Evolutionary conservation across 2,329 filamentous ascomycete species (phyloP).

Genomic region (Pestalotiopsis sp.): DNA sequence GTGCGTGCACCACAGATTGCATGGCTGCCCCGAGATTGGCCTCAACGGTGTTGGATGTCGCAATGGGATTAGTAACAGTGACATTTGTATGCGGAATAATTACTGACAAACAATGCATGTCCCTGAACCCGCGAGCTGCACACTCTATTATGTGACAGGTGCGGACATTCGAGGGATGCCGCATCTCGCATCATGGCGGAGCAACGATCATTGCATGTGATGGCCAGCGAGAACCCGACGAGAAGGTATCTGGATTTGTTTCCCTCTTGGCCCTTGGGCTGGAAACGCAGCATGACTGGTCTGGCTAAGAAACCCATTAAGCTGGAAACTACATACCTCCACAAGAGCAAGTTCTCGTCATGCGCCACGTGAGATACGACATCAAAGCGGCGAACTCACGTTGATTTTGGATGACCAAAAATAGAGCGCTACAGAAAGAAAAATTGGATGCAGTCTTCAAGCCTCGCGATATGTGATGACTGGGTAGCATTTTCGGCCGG

Average conservation of each 20-base stretch:
- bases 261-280: not conserved
- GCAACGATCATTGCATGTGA: not conserved
- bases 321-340: not conserved
- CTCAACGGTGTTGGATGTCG: not conserved
- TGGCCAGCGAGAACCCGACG: not conserved
- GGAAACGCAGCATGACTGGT: not conserved
- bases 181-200: not conserved
- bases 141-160: not conserved
- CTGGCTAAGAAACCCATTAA: not conserved
- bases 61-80: not conserved
- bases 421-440: not conserved
- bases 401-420: not conserved
- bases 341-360: not conserved
- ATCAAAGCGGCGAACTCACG: not conserved
- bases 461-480: not conserved
- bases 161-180: not conserved
- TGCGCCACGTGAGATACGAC: not conserved
- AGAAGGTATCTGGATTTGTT: not conserved
- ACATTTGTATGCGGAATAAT: not conserved
- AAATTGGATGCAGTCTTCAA: not conserved
- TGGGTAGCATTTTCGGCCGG: slow-evolving; percentile 8
- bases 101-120: not conserved
- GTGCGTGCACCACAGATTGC: not conserved
- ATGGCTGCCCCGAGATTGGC: not conserved
- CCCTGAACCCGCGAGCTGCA: not conserved